Base-by-base conservation (phyloP, 805 yeast species). In the Saccharomycopsis babjevae region DNA sequence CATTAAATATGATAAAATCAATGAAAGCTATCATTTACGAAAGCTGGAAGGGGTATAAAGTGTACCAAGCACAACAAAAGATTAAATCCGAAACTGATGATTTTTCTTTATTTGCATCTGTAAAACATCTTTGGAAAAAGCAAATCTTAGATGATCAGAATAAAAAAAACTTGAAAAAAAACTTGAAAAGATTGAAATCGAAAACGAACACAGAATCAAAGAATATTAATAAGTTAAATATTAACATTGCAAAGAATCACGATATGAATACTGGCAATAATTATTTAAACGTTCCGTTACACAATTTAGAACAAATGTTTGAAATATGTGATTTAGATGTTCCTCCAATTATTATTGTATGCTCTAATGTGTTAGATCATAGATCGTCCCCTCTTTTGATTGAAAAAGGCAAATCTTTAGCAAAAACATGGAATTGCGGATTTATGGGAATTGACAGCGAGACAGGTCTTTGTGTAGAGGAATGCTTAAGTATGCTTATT, bases 331-430 rank as follows among this genome's bases (percentile, higher is more conserved):
- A 57, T 28, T 13, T 13, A n/a, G 64, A 59, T 20, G 50, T 76
- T 16, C 96, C 94, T 0, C 92, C 93, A 1, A 79, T 86, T 16
- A 73, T 86, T 67, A 75, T 88, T 5, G 79, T 85, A 1, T 86
- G 88, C 65, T 86, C 93, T 0, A 87, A 88, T 67, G 69, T 75
- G 0, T 75, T 79, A 42, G 83, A 81, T 68, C 79, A 77, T 16
- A 72, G 84, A 57, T 82, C 84, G 0, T 82, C 88, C 36, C 90
- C 91, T 0, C 68, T 76, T 15, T 68, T 87, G 52, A 74, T 87
- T 1, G 81, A 80, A 52, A 73, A 78, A 60, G 96, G 94, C 0
- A 75, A 74, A 61, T 70, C 77, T 34, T 68, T 86, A 57, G 89
- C 90, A 0, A 69, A 73, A 22, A 67, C 73, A 25, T 87, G 93